Evolutionary conservation across 345 rosid species (phyloP).

Genomic region (Citrus unshiu): DNA sequence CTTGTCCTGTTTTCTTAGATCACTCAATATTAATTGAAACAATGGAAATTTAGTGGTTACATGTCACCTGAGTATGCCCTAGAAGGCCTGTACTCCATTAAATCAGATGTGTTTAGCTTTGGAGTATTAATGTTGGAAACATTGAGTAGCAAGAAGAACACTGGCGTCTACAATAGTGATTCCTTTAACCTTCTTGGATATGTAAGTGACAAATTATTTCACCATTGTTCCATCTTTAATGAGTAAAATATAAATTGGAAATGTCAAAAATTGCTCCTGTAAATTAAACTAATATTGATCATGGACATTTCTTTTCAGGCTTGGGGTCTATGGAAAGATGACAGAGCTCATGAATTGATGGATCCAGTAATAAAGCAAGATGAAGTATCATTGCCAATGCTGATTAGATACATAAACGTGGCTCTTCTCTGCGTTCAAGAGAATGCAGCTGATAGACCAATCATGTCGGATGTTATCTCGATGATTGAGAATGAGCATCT

Average conservation of each 20-base stretch:
- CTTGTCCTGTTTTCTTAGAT: neutral
- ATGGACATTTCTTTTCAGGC: neutral
- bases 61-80: conserved; percentile 34
- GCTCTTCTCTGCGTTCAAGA: neutral
- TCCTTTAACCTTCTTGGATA: conserved; percentile 23
- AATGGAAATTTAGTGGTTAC: conserved; percentile 29
- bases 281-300: neutral
- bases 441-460: neutral
- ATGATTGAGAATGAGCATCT: neutral
- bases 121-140: conserved; percentile 31
- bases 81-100: neutral
- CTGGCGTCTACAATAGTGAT: conserved; percentile 32
- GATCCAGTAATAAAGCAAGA: neutral
- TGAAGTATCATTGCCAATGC: neutral
- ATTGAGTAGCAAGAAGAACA: conserved; percentile 40
- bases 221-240: neutral
- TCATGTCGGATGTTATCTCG: neutral
- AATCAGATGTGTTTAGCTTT: conserved; percentile 11
- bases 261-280: neutral
- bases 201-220: neutral
- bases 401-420: neutral
- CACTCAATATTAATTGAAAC: neutral
- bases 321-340: neutral
- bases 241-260: too few species aligned
- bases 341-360: neutral